A percentile compares a stretch with the other conserved stretches of the same genome.
Evolutionary conservation across 2,329 filamentous ascomycete species (phyloP).

Genomic region (Lachnellula subtilissima): DNA sequence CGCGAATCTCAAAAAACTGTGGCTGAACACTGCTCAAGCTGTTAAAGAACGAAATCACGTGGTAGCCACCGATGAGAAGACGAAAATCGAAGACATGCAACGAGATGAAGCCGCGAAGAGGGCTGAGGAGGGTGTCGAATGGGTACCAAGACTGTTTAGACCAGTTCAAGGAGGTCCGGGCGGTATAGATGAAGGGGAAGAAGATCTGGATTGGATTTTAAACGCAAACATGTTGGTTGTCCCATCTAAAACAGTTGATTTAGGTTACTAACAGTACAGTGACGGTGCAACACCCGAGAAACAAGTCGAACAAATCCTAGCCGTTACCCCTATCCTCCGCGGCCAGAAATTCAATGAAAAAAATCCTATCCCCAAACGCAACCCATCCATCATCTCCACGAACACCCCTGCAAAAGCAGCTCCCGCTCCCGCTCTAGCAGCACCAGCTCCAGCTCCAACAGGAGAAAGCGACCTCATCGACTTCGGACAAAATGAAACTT

Average conservation of each 20-base stretch:
- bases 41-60: conserved; percentile 83
- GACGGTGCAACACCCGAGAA: conserved; percentile 62
- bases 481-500: conserved; percentile 41
- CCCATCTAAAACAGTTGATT: neutral
- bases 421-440: neutral
- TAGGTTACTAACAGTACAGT: conserved; percentile 34
- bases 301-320: conserved; percentile 75
- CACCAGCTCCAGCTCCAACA: conserved; percentile 3
- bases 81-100: conserved; percentile 90
- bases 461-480: conserved; percentile 49
- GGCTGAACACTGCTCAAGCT: conserved; percentile 75
- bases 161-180: conserved; percentile 65
- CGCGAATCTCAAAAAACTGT: conserved; percentile 84
- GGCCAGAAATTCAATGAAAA: conserved; percentile 60
- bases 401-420: conserved; percentile 1
- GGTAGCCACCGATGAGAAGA: conserved; percentile 88
- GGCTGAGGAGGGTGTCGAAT: conserved; percentile 73
- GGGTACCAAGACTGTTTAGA: conserved; percentile 84
- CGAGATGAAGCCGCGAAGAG: conserved; percentile 80
- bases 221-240: conserved; percentile 70
- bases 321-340: conserved; percentile 77
- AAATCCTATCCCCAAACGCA: conserved; percentile 51
- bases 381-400: conserved; percentile 11
- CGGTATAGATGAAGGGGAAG: conserved; percentile 72
- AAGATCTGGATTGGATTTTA: conserved; percentile 93